A percentile compares a stretch with the other conserved stretches of the same genome.
Conservation (phyloP, 345 rosid genomes). For the Pistacia atlantica region DNA sequence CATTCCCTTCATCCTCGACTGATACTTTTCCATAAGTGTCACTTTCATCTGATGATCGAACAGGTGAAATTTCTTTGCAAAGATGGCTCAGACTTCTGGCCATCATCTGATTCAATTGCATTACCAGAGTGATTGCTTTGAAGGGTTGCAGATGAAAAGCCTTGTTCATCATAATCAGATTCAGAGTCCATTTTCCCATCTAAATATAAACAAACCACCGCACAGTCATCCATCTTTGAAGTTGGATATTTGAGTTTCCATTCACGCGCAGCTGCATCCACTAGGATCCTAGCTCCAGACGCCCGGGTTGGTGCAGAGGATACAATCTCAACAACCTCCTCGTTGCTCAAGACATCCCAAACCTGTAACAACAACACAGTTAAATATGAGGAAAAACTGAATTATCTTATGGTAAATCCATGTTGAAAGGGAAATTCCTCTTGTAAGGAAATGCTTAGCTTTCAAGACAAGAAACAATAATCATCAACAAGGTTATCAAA, state of each 20-base stretch:
- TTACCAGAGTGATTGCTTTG: constrained; percentile 75
- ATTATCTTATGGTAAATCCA: not conserved
- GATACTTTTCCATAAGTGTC: constrained; percentile 40
- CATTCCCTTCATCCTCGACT: constrained; percentile 43
- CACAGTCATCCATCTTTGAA: constrained; percentile 99
- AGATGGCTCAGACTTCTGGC: constrained; percentile 80
- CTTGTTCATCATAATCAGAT: constrained; percentile 76
- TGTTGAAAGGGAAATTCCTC: not conserved
- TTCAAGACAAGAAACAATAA: too few relatives aligned
- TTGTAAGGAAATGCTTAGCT: too few relatives aligned
- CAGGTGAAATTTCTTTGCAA: constrained; percentile 85
- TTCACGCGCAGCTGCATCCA: constrained; percentile 85
- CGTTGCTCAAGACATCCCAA: constrained; percentile 98
- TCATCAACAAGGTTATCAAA: too few relatives aligned
- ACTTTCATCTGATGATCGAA: constrained; percentile 69
- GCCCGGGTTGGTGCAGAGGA: constrained; percentile 78
- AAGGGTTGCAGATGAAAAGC: constrained; percentile 74
- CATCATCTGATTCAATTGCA: constrained; percentile 76
- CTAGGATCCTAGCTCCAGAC: constrained; percentile 84
- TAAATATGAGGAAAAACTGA: not conserved
- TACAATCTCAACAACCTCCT: constrained; percentile 91
- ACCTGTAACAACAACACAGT: constrained; percentile 48
- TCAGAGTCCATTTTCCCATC: constrained; percentile 96
- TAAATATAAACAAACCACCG: constrained; percentile 93
- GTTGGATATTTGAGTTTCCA: constrained; percentile 99